Evolutionary conservation across 805 yeast species (phyloP).

Genomic region (Nakazawaea pomicola): DNA sequence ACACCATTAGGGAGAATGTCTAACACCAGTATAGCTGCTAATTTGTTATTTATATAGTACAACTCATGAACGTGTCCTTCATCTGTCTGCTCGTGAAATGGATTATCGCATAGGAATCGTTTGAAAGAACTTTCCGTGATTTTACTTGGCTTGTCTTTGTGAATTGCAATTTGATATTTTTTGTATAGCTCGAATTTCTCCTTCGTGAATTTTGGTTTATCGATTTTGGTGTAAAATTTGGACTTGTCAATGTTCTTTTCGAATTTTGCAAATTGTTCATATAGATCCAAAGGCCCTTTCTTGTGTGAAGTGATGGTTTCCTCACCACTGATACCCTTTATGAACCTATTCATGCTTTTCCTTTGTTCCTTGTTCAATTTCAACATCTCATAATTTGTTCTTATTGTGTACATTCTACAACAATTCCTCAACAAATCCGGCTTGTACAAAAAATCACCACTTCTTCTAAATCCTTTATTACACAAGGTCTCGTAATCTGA

Average conservation of each 20-base stretch:
- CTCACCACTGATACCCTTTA: slow-evolving; percentile 27
- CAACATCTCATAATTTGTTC: slow-evolving; percentile 48
- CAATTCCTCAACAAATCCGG: slow-evolving; percentile 70
- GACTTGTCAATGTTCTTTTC: slow-evolving; percentile 14
- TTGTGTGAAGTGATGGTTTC: slow-evolving; percentile 4
- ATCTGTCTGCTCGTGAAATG: slow-evolving; percentile 36
- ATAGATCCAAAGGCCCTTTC: slow-evolving; percentile 16
- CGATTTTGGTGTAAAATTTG: slow-evolving; percentile 39
- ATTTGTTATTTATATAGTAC: slow-evolving; percentile 56
- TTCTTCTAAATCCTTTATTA: slow-evolving; percentile 73
- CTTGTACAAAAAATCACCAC: slow-evolving; percentile 55
- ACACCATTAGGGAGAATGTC: slow-evolving; percentile 74
- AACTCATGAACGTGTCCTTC: slow-evolving; percentile 75
- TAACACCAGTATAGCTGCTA: slow-evolving; percentile 71
- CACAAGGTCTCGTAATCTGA: slow-evolving; percentile 59
- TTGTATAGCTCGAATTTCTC: slow-evolving; percentile 62
- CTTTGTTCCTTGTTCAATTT: slow-evolving; percentile 62
- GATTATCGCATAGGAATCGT: slow-evolving; percentile 65
- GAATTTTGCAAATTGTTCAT: slow-evolving; percentile 13
- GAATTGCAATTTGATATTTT: slow-evolving; percentile 68
- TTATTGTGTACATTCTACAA: slow-evolving; percentile 73
- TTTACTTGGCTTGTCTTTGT: slow-evolving; percentile 51
- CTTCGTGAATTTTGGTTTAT: slow-evolving; percentile 41
- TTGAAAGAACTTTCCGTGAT: slow-evolving; percentile 44
- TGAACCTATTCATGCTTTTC: slow-evolving; percentile 58